Evolutionary conservation across 2,329 filamentous ascomycete genomes (phyloP), one percentile per base, ranked within the genome.

Genomic region (Clonostachys solani): DNA sequence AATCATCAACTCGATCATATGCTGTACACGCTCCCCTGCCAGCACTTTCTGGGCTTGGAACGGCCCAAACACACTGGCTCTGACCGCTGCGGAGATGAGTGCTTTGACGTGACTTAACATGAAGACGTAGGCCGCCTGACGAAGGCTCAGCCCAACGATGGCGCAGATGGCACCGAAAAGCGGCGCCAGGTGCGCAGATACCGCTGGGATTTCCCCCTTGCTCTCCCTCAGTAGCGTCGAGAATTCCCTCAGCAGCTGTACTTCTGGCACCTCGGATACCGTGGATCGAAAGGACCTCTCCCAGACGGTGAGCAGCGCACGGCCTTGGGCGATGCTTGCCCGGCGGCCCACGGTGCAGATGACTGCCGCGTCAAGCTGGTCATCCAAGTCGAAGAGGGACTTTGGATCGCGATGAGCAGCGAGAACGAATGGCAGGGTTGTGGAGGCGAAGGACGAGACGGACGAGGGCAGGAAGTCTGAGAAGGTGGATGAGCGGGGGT

Each of bases 341-440:
- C 89, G 78, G 1, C 87, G 76, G 12, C 85, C 87, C 13, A 94
- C 89, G n/a, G 86, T 83, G 66, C 89, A 94, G 41, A 88, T 77
- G 9, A 88, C 84, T 29, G 81, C 80, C 9, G 89, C 88, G 63
- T 94, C 89, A 43, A 89, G 80, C 54, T 78, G 73, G 67, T 94
- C 89, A 68, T 92, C 89, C 6, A 92, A 73, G 0, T 67, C 63
- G 10, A 72, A 62, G 6, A 91, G 69, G 4, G 56, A 49, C 1
- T 54, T 35, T 0, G 83, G 81, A 43, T 74, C 55, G 44, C 80
- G 74, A 62, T 89, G 80, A 2, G 81, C 85, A 3, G 84, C 80
- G 3, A 91, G 77, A 9, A 86, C 80, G 66, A 90, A 92, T 2
- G 89, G 89, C 2, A 94, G 75, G 2, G 84, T 81, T 2, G 87